Conservation (phyloP, 345 rosid species). For the Ceriops decandra region DNA sequence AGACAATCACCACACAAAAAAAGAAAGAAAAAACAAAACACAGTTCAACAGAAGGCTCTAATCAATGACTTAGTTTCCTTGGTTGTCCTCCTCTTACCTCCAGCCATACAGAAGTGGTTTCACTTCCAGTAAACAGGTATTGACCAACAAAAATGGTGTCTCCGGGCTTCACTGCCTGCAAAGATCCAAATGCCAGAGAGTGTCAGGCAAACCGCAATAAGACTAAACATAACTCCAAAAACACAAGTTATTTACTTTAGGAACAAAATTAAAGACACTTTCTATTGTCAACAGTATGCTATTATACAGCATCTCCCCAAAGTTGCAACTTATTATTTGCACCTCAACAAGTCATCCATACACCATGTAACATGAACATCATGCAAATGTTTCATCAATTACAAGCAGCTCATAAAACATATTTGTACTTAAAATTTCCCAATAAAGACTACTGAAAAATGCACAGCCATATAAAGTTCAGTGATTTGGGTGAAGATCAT, state of each 20-base stretch:
- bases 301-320: not conserved
- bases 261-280: not conserved
- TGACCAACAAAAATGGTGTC: conserved; percentile 95
- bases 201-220: not conserved
- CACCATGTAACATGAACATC: not conserved
- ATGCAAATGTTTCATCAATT: not conserved
- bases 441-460: too few species aligned
- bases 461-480: too few species aligned
- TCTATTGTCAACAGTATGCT: not conserved
- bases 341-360: too few species aligned
- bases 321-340: not conserved
- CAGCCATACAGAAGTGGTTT: conserved; percentile 95
- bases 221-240: not conserved
- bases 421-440: too few species aligned
- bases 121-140: conserved; percentile 94
- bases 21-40: not conserved
- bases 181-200: conserved; percentile 24
- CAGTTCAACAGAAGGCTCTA: not conserved
- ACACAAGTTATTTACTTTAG: not conserved
- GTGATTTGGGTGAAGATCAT: not conserved
- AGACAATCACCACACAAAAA: not conserved
- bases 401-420: not conserved
- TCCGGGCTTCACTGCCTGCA: conserved; percentile 83
- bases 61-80: not conserved
- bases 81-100: conserved; percentile 51